Conservation (phyloP, 2,329 filamentous ascomycete species). For the Dothideomycetidae sp. region DNA sequence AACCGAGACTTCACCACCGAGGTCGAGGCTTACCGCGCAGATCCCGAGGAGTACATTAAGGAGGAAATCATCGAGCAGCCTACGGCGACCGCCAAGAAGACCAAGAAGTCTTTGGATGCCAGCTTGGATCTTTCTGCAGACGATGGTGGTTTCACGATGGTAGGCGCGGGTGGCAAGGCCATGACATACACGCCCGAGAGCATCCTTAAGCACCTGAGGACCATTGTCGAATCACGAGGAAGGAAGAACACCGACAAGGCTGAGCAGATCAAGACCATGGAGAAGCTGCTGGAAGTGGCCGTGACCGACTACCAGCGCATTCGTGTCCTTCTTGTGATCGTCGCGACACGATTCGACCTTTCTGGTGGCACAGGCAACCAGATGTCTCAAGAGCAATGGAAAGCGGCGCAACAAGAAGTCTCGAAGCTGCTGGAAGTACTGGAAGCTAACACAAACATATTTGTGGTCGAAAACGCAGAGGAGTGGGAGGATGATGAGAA, state of each 20-base stretch:
- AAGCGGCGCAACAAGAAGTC: slow-evolving; percentile 79
- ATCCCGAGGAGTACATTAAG: slow-evolving; percentile 80
- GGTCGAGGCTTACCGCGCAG: slow-evolving; percentile 71
- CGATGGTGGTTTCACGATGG: slow-evolving; percentile 77
- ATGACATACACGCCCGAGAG: slow-evolving; percentile 91
- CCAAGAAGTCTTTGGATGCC: slow-evolving; percentile 36
- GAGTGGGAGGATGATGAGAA: slow-evolving; percentile 99
- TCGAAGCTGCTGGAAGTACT: slow-evolving; percentile 62
- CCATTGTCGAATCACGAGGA: slow-evolving; percentile 87
- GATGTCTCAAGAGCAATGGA: slow-evolving; percentile 96
- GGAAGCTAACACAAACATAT: slow-evolving; percentile 62
- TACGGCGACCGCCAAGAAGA: slow-evolving; percentile 37
- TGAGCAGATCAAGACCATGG: slow-evolving; percentile 95
- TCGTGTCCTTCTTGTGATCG: slow-evolving; percentile 75
- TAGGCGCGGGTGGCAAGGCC: slow-evolving; percentile 77
- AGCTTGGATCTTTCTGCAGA: slow-evolving; percentile 43
- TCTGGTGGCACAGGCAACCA: slow-evolving; percentile 63
- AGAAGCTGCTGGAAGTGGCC: slow-evolving; percentile 83
- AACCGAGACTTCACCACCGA: slow-evolving; percentile 87
- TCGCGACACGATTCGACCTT: slow-evolving; percentile 90
- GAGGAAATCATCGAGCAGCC: slow-evolving; percentile 63
- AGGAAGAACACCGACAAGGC: slow-evolving; percentile 96
- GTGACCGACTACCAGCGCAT: slow-evolving; percentile 87
- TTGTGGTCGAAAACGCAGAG: slow-evolving; percentile 83
- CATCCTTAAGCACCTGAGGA: slow-evolving; percentile 90